Evolutionary conservation across 106 monocot genomes (phyloP), one percentile per base, ranked within the genome.

Genomic region (Dioscorea zingiberensis): DNA sequence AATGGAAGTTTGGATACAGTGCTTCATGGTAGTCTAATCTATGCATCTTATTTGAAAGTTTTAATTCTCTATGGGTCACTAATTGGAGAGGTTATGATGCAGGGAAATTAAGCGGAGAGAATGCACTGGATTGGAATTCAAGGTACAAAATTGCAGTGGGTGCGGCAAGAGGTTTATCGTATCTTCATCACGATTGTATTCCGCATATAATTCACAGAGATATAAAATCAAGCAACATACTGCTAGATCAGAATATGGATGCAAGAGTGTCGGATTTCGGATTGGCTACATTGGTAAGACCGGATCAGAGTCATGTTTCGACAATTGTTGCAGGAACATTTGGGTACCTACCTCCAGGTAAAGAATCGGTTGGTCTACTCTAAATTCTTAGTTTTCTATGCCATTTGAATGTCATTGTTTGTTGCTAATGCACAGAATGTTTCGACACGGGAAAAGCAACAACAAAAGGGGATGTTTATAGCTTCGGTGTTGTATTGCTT

Each of bases 151-250:
- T 94, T 32, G 86, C 94, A 21, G 55, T 84, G 21, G 86, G 90
- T 16, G 81, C 86, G 10, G 94, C 94, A 23, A 60, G 90, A 60
- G 94, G 94, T 2, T 21, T 94, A 25, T 73, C 82, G 12, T 94
- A 94, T 59, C 87, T 94, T 1, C 94, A 94, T 66, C 84, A 94
- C 49, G 94, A 94, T 44, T 94, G 90, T 44, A 73, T 94, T 54
- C 90, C 90, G 2, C 86, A 87, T 56, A 82, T 94, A 72, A 84
- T 94, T 51, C 94, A 94, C 63, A 75, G 94, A 47, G 94, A 94
- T 60, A 94, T 94, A 23, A 94, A 94, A 74, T 84, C 93, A 44
- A 94, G 94, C 68, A 94, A 94, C 75, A 90, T 94, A 60, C 73
- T 94, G 4, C 74, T 94, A 55, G 90, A 94, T 64, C 76, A 74